These are phyloP conservation scores for Lentinula edodes DNA, from an alignment of 768 basidiomycete species.

Conservation along the genomic window DNA sequence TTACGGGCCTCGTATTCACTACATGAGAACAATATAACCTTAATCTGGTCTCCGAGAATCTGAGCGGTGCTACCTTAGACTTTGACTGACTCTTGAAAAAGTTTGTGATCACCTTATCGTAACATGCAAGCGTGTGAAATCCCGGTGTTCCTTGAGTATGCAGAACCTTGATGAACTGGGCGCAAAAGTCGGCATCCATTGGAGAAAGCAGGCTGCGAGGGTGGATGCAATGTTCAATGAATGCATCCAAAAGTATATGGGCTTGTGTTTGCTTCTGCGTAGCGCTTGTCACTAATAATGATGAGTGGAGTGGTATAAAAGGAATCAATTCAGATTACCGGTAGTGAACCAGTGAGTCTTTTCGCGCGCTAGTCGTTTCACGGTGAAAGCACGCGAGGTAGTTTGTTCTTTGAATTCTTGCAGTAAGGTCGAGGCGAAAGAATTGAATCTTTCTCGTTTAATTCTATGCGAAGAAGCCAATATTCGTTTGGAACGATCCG, in stretches of 20 bases:
- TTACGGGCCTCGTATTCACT: constrained; percentile 96
- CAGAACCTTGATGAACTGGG: constrained; percentile 83
- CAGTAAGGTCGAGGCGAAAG: constrained; percentile 51
- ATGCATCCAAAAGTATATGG: constrained; percentile 20
- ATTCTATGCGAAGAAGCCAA: constrained; percentile 54
- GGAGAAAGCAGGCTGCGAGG: constrained; percentile 92
- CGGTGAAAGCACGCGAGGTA: constrained; percentile 62
- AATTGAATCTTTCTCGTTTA: constrained; percentile 61
- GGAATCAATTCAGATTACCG: constrained; percentile 18
- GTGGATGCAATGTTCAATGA: constrained; percentile 89
- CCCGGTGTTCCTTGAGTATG: constrained; percentile 86
- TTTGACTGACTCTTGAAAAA: background rate
- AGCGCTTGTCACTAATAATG: constrained; percentile 7
- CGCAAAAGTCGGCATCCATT: constrained; percentile 93
- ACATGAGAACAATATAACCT: constrained; percentile 83
- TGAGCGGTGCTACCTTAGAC: constrained; percentile 23
- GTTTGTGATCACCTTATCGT: constrained; percentile 58
- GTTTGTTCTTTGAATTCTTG: constrained; percentile 77
- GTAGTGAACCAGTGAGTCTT: constrained; percentile 79
- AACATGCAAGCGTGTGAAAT: constrained; percentile 81
- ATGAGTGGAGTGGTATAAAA: background rate
- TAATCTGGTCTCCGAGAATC: constrained; percentile 82
- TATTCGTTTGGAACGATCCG: constrained; percentile 54
- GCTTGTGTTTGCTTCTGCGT: constrained; percentile 2
- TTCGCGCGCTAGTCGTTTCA: constrained; percentile 72